Evolutionary conservation across 495 filamentous ascomycete species (phyloP).

Genomic region (Lasiosphaeris hirsuta): DNA sequence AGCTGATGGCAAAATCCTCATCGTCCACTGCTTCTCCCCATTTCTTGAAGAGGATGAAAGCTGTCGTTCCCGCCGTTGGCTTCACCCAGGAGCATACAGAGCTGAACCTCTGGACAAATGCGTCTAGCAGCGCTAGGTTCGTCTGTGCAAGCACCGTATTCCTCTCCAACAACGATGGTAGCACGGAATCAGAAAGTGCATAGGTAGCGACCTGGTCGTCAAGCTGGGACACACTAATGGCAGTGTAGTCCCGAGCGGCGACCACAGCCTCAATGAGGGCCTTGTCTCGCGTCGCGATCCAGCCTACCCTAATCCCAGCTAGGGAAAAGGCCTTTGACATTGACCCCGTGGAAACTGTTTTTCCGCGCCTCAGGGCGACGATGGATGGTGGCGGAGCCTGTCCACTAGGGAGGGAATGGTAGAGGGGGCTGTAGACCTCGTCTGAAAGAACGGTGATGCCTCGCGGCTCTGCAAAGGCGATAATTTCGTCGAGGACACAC

Average conservation of each 20-base stretch:
- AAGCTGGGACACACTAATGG: slow-evolving; percentile 77
- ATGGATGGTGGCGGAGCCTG: slow-evolving; percentile 43
- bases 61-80: slow-evolving; percentile 80
- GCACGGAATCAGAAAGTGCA: slow-evolving; percentile 60
- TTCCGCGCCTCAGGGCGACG: slow-evolving; percentile 64
- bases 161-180: slow-evolving; percentile 63
- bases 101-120: slow-evolving; percentile 63
- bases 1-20: slow-evolving; percentile 63
- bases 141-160: slow-evolving; percentile 69
- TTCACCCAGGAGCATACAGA: slow-evolving; percentile 66
- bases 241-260: slow-evolving; percentile 73
- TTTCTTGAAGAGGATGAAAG: slow-evolving; percentile 67
- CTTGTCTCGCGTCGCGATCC: slow-evolving; percentile 68
- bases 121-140: slow-evolving; percentile 66
- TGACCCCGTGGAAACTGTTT: slow-evolving; percentile 71
- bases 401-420: slow-evolving; percentile 53
- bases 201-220: slow-evolving; percentile 78
- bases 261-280: slow-evolving; percentile 64
- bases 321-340: slow-evolving; percentile 85
- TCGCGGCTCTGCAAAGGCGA: slow-evolving; percentile 59
- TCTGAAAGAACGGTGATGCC: slow-evolving; percentile 71
- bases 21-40: slow-evolving; percentile 69
- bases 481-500: slow-evolving; percentile 55
- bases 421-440: slow-evolving; percentile 88
- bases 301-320: slow-evolving; percentile 79